Evolutionary conservation across 2,329 filamentous ascomycete genomes (phyloP), one percentile per base, ranked within the genome.

Genomic region (Cytospora schulzeri): DNA sequence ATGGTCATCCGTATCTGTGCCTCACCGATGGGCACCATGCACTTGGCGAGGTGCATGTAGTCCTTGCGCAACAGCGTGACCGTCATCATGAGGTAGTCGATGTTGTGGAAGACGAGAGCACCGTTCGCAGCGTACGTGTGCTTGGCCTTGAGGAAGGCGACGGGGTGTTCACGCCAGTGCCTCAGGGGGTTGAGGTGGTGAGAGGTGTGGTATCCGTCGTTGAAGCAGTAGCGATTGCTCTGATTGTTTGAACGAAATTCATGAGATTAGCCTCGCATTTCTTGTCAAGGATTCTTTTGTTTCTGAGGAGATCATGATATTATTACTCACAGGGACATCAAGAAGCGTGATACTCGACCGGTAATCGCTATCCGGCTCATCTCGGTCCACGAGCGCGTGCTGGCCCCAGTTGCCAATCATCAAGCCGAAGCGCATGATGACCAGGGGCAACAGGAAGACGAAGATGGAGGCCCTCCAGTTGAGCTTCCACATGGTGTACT

Each of bases 401-500:
- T 94, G 91, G 4, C 90, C 91, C 90, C 90, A 94, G 73, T 94
- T 94, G 1, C 91, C 91, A 9, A 91, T 82, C 91, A 93, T 94
- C 68, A 94, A 75, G 0, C 87, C 91, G 22, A 91, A 70, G 0
- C 91, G 83, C 75, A 93, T 82, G 33, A 89, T 74, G 2, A 84
- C 69, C 24, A 93, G 80, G 0, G 91, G 91, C 1, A 92, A 72
- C 1, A 93, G 70, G 31, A 91, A 83, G 0, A 86, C 86, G 70
- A 89, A 91, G 6, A 85, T 71, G 0, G 89, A 85, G 0, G 90
- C 85, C 2, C 77, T 77, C 24, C 80, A 72, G 73, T 88, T 85
- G 56, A 82, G 74, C 8, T 73, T 76, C 64, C 82, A 83, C 68
- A 87, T 75, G 53, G 80, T 70, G 70, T 81, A 81, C 66, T 88